Base-by-base conservation (phyloP, 371 early-diverging fungal species). In the Actinomortierella ambigua region DNA sequence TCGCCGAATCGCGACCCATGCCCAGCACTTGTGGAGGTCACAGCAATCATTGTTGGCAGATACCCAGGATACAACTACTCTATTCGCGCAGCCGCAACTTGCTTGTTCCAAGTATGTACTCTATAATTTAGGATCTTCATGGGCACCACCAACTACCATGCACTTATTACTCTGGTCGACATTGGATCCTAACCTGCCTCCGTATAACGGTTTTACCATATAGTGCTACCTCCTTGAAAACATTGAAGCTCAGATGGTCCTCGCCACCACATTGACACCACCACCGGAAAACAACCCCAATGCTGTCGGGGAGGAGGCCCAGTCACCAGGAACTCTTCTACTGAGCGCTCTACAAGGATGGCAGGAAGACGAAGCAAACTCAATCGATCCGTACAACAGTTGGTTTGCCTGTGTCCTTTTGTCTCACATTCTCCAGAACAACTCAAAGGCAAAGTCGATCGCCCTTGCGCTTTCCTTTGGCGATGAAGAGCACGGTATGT, bases 331-430 rank as follows among this genome's bases (percentile, higher is more conserved):
- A 14, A 94, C 96, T 8, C 77, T 95, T 18, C 58, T 96, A 6
- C 80, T 97, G 29, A 83, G 88, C 3, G 84, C 90, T 1, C 77
- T 96, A 46, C 82, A 93, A 13, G 88, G 91, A 56, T 90, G 92
- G 92, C 87, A 90, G 53, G 76, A 73, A 6, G 64, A 67, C 18
- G 28, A 22, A 0, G 68, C 57, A 34, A 28, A 81, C 24, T 81
- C 75, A 23, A 76, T 82, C 20, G 96, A 98, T 57, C 93, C 94
- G 15, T 94, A 92, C 71, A 86, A 87, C 23, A 80, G 87, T 3
- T 97, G 97, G 96, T 94, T 96, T 77, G 91, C 97, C 0, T 87
- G 93, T 0, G 83, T 89, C 24, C 77, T 96, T 24, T 77, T 97
- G 24, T 88, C 93, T 1, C 91, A 92, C 49, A 82, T 94, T 34